These are phyloP conservation scores for Adansonia grandidieri DNA, from an alignment of 441 rosid genomes.

Conservation along the genomic window DNA sequence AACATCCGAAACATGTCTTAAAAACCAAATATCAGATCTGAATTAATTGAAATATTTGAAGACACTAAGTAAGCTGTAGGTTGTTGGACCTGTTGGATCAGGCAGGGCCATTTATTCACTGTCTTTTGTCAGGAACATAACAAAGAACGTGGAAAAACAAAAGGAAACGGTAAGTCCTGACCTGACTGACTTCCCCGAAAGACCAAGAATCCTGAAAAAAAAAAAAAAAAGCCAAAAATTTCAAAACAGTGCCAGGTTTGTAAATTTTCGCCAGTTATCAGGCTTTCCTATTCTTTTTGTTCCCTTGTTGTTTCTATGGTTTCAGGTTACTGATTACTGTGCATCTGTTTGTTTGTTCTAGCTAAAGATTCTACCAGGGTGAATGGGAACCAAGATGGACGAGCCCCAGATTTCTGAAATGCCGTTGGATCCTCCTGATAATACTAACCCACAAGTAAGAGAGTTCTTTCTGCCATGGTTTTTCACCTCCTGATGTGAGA, in stretches of 20 bases:
- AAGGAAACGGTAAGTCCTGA: not conserved
- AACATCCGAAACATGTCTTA: not conserved
- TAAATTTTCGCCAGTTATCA: not conserved
- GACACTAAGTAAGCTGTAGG: not conserved
- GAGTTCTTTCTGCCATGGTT: conserved; percentile 8
- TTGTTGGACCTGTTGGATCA: not conserved
- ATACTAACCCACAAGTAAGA: conserved; percentile 18
- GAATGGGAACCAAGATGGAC: conserved; percentile 15
- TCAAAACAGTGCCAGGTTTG: conserved; percentile 21
- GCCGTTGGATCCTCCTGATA: conserved; percentile 16
- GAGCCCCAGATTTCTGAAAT: conserved; percentile 23
- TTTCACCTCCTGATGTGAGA: not conserved
- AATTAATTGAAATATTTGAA: not conserved
- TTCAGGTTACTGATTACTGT: not conserved
- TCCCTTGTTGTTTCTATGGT: not conserved
- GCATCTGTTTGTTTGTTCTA: conserved; percentile 7
- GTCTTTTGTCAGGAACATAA: conserved; percentile 14
- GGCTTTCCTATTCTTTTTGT: not conserved
- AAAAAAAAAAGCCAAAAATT: not conserved
- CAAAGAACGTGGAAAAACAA: not conserved
- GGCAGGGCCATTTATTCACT: conserved; percentile 5
- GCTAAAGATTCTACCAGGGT: not conserved
- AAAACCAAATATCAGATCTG: not conserved
- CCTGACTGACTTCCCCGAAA: not conserved
- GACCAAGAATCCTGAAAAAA: conserved; percentile 18